Percentiles rank a stretch among this genome's conserved stretches.
phyloP scores from a whole-genome alignment of 139 green algal species.

The Chlorella sp. region DNA sequence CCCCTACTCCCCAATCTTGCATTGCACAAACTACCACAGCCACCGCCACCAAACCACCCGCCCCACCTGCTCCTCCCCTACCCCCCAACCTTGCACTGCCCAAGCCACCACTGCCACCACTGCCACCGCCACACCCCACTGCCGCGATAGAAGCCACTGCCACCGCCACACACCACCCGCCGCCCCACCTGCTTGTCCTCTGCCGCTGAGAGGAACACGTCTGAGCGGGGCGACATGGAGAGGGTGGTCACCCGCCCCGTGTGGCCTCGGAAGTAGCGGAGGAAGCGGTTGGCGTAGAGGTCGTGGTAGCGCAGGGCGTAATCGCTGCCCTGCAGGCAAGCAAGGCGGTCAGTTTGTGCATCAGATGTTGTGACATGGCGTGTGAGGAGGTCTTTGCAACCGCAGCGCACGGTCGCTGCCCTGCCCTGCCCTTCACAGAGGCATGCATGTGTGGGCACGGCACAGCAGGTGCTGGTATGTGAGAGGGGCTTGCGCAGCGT shows the following conservation, averaged over 20 bases:
- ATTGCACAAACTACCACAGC: no score
- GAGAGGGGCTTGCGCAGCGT: neutral
- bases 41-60: no score
- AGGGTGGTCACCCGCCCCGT: constrained; percentile 77
- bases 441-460: neutral
- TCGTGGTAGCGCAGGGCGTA: constrained; percentile 87
- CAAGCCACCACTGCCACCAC: no score
- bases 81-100: neutral
- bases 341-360: no score
- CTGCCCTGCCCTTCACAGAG: neutral
- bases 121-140: no score
- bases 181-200: constrained; percentile 53
- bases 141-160: no score
- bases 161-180: no score
- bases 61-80: constrained; percentile 54
- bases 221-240: constrained; percentile 81
- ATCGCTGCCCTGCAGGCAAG: constrained; percentile 26
- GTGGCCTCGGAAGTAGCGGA: constrained; percentile 92
- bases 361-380: neutral
- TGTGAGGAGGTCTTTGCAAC: neutral
- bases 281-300: constrained; percentile 84
- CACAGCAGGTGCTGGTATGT: neutral
- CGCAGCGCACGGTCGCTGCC: neutral
- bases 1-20: no score
- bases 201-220: constrained; percentile 82